phyloP scores from a whole-genome alignment of 1,139 yeast genomes.

The Hansenula sp. region DNA sequence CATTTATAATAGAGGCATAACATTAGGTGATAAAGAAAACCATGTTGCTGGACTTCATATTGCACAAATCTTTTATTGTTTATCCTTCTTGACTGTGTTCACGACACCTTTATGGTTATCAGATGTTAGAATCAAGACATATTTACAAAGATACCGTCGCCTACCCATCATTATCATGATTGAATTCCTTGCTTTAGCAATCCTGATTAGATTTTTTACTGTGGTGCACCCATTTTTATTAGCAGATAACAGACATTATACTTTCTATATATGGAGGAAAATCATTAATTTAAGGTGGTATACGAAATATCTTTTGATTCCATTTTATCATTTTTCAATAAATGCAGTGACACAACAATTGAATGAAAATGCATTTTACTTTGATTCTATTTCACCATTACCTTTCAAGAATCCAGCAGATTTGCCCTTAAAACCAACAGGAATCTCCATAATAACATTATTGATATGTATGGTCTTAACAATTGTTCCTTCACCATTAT shows the following conservation, averaged over 20 bases:
- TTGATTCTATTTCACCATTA: slow-evolving; percentile 29
- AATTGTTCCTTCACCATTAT: slow-evolving; percentile 81
- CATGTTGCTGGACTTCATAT: slow-evolving; percentile 70
- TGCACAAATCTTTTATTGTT: slow-evolving; percentile 80
- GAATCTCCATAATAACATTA: slow-evolving; percentile 42
- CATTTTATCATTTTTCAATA: slow-evolving; percentile 68
- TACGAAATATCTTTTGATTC: slow-evolving; percentile 44
- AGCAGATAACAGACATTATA: slow-evolving; percentile 92
- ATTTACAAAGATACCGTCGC: slow-evolving; percentile 26
- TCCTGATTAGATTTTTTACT: slow-evolving; percentile 56
- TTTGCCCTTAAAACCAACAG: slow-evolving; percentile 35
- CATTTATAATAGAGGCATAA: slow-evolving; percentile 65
- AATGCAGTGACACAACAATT: slow-evolving; percentile 42
- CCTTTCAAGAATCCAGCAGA: slow-evolving; percentile 30
- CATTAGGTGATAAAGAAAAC: slow-evolving; percentile 83
- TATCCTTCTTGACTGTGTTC: slow-evolving; percentile 55
- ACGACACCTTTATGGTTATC: slow-evolving; percentile 72
- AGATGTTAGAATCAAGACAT: slow-evolving; percentile 31
- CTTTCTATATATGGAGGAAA: slow-evolving; percentile 77
- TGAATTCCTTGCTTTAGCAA: slow-evolving; percentile 38
- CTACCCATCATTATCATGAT: slow-evolving; percentile 25
- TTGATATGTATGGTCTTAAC: slow-evolving; percentile 54
- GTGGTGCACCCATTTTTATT: slow-evolving; percentile 84
- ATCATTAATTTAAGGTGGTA: slow-evolving; percentile 44
- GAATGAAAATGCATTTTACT: slow-evolving; percentile 29